These are phyloP conservation scores for Elsinoe necatrix DNA, from an alignment of 2,329 filamentous ascomycete genomes.

Conservation along the genomic window DNA sequence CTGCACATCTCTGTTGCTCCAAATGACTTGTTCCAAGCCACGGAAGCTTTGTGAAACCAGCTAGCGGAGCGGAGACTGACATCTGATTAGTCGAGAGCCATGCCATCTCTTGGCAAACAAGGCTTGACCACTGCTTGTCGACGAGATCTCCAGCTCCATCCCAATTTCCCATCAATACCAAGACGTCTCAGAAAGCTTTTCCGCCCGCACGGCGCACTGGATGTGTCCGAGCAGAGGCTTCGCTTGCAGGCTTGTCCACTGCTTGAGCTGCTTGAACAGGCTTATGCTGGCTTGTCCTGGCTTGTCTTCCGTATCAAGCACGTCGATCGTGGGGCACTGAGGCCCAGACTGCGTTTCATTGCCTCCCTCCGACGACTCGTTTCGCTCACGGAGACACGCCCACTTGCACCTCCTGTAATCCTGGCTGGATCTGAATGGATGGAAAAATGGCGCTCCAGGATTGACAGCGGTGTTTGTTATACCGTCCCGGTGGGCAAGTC, in stretches of 20 bases:
- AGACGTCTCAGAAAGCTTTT: background rate
- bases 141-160: background rate
- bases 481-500: background rate
- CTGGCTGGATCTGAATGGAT: background rate
- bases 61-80: conserved; percentile 5
- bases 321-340: conserved; percentile 2
- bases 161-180: background rate
- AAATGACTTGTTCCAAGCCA: conserved; percentile 8
- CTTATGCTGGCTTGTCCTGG: background rate
- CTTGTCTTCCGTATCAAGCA: conserved; percentile 1
- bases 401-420: conserved; percentile 6
- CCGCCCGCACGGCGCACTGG: background rate
- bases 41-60: conserved; percentile 9
- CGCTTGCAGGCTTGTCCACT: background rate
- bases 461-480: background rate
- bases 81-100: background rate
- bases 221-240: background rate
- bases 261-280: background rate
- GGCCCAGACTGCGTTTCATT: background rate
- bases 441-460: background rate
- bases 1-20: background rate
- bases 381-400: background rate
- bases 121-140: background rate
- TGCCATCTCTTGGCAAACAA: conserved; percentile 4
- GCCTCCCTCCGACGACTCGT: background rate